Percentiles rank a stretch among this genome's conserved stretches.
phyloP scores from a whole-genome alignment of 495 filamentous ascomycete species.

The Lentithecium fluviatile region DNA sequence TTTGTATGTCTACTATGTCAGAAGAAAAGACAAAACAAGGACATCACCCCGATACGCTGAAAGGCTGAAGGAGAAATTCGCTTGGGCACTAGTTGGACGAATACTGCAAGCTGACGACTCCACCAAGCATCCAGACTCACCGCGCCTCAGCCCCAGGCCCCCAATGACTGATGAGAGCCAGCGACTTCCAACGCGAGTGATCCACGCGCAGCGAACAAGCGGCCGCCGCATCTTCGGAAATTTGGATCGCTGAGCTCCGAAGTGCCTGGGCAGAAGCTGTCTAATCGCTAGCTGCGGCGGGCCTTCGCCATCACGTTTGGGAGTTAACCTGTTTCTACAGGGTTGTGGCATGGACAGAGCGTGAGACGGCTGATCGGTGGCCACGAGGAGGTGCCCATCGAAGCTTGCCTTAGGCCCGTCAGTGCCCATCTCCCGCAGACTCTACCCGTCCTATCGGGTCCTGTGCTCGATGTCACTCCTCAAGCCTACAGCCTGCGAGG shows the following conservation, averaged over 20 bases:
- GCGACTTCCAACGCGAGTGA: conserved; percentile 5
- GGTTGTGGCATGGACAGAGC: not conserved
- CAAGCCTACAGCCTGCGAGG: too few relatives aligned
- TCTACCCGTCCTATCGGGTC: not conserved
- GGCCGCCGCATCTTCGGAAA: too few relatives aligned
- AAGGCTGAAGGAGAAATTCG: not conserved
- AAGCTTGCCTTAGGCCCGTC: conserved; percentile 41
- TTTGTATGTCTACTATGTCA: conserved; percentile 11
- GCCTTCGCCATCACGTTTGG: not conserved
- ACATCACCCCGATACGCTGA: not conserved
- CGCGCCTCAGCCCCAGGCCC: conserved; percentile 19
- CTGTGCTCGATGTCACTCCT: not conserved
- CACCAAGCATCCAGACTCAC: too few relatives aligned
- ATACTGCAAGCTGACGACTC: not conserved
- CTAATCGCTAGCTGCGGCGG: not conserved
- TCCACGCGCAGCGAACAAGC: not conserved
- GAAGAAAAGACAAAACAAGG: not conserved
- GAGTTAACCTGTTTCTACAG: not conserved
- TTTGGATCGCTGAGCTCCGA: not conserved
- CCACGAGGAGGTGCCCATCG: conserved; percentile 42
- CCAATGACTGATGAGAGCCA: conserved; percentile 1
- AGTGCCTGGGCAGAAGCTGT: not conserved
- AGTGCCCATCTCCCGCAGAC: not conserved
- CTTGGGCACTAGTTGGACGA: not conserved
- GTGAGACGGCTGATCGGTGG: not conserved